phyloP scores from a whole-genome alignment of 352 stramenopile genomes.

The Phytopythium chamaehyphon region DNA sequence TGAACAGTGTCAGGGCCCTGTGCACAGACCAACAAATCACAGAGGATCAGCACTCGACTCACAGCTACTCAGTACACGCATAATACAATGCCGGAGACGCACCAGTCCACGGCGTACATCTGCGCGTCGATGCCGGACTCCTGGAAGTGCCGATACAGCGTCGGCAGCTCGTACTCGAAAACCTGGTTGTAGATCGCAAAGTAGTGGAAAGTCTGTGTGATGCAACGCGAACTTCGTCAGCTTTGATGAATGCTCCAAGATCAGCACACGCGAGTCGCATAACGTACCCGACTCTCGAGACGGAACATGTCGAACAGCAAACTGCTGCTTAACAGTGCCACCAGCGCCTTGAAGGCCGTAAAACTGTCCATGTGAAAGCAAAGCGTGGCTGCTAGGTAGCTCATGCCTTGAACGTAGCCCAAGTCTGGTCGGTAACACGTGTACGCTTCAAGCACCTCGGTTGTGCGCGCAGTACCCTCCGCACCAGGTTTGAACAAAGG shows the following conservation, averaged over 20 bases:
- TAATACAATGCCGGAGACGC: slow-evolving; percentile 6
- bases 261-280: not conserved
- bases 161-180: slow-evolving; percentile 73
- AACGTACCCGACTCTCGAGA: slow-evolving; percentile 69
- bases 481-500: slow-evolving; percentile 71
- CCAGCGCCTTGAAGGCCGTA: slow-evolving; percentile 80
- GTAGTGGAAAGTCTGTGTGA: slow-evolving; percentile 78
- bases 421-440: slow-evolving; percentile 84
- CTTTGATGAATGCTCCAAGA: not conserved
- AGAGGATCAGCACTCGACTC: not conserved
- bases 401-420: slow-evolving; percentile 87
- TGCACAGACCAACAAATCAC: not conserved
- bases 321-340: slow-evolving; percentile 77
- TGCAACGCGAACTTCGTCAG: not conserved
- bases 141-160: slow-evolving; percentile 60
- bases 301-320: slow-evolving; percentile 89
- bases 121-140: slow-evolving; percentile 71
- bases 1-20: slow-evolving; percentile 82
- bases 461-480: slow-evolving; percentile 65
- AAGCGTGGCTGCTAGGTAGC: slow-evolving; percentile 76
- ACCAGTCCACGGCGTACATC: slow-evolving; percentile 89
- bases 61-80: not conserved
- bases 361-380: slow-evolving; percentile 90
- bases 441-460: slow-evolving; percentile 81
- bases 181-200: slow-evolving; percentile 76